Evolutionary conservation across 306 rosid genomes (phyloP), one percentile per base, ranked within the genome.

Genomic region (Inga leiocalycina): DNA sequence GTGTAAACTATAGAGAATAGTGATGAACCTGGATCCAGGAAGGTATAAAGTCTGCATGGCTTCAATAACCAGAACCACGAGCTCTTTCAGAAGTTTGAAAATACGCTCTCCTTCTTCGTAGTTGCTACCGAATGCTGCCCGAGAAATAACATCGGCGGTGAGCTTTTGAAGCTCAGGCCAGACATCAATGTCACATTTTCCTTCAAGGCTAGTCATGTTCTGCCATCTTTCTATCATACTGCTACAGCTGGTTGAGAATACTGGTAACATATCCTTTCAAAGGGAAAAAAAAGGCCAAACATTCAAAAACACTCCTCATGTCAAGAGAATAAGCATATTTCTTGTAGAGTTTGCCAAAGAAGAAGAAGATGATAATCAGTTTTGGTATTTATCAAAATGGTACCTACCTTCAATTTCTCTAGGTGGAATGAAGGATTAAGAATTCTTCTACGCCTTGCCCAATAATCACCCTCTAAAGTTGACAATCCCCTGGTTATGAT

Each of bases 371-470:
- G 22, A 22, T 22, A 10, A 1, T 71, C 76, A 17, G 17, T 19
- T 41, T 0, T 39, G 27, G 24, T 27, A 46, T 54, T 57, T 39
- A 66, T 45, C 24, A 56, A 66, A 43, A 39, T 46, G 39, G 44
- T 74, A 91, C 94, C 92, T 74, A 91, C 94, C 92, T 89, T 86
- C 66, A 89, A 79, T 45, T 30, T 83, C 65, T 91, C 92, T 2
- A 79, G 44, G 85, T 89, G 88, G 81, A 91, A 91, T 82, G 87
- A 92, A 62, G 90, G 91, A 66, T 88, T 89, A 67, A 91, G 57
- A 2, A 83, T 82, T 76, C 83, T 87, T 75, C 90, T 84, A 34
- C 83, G 91, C 71, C 73, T 84, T 17, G 86, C 76, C 88, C 92
- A 89, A 8, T 78, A 77, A 46, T 89, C 88, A 37, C 88, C 91